Percentiles rank a stretch among this genome's conserved stretches.
Conservation (phyloP, 306 rosid species). For the Pterocarpus santalinus region DNA sequence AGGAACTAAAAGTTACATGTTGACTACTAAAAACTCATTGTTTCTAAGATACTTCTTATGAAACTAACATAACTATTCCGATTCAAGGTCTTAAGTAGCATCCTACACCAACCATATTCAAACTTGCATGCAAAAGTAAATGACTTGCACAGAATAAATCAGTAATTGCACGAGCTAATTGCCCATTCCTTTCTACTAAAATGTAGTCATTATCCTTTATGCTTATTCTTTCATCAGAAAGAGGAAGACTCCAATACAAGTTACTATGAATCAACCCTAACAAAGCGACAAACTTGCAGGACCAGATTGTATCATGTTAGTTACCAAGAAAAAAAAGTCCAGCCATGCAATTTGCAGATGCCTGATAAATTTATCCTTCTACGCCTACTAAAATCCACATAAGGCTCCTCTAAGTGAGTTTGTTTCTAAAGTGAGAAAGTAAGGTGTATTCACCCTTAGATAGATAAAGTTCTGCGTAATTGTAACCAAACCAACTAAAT, state of each 20-base stretch:
- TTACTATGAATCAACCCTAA: too few relatives aligned
- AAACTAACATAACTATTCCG: background rate
- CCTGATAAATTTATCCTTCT: background rate
- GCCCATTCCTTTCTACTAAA: too few relatives aligned
- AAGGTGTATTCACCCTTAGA: too few relatives aligned
- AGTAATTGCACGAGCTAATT: too few relatives aligned
- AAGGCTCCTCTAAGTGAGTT: background rate
- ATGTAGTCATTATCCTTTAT: too few relatives aligned
- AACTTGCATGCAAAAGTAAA: background rate
- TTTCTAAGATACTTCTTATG: background rate
- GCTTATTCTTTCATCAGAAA: too few relatives aligned
- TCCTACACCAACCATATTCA: background rate
- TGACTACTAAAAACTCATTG: background rate
- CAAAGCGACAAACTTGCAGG: too few relatives aligned
- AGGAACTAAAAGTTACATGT: background rate
- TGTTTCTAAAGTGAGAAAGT: too few relatives aligned
- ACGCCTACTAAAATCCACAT: too few relatives aligned
- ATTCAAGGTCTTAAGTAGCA: background rate
- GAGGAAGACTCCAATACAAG: too few relatives aligned
- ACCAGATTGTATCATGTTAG: too few relatives aligned
- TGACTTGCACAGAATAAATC: background rate
- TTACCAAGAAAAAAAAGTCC: background rate
- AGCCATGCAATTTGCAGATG: conserved; percentile 32
- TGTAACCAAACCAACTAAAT: background rate
- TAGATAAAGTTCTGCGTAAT: too few relatives aligned